Evolutionary conservation across 2,329 filamentous ascomycete genomes (phyloP).

Genomic region (Pyrenophora tritici-repentis): DNA sequence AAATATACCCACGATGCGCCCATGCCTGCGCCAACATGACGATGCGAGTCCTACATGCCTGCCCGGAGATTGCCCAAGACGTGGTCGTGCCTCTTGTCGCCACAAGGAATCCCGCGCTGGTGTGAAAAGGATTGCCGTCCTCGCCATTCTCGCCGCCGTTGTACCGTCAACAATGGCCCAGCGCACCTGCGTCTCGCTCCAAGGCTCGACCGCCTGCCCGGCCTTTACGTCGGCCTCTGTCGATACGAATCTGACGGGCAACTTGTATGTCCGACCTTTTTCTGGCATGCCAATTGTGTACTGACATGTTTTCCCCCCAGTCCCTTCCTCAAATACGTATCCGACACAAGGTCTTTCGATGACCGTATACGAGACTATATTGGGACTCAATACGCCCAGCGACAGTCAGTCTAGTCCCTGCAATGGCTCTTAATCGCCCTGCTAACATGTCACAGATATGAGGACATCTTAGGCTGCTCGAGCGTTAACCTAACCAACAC

Average conservation of each 20-base stretch:
- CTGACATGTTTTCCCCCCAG: slow-evolving; percentile 53
- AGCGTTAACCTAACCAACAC: slow-evolving; percentile 78
- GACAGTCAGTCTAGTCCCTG: slow-evolving; percentile 65
- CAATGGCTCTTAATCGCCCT: background rate
- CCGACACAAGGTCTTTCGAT: slow-evolving; percentile 78
- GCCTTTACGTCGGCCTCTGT: slow-evolving; percentile 75
- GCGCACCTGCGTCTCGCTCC: slow-evolving; percentile 67
- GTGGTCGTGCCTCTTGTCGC: slow-evolving; percentile 19
- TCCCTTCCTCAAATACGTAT: slow-evolving; percentile 84
- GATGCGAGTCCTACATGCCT: slow-evolving; percentile 12
- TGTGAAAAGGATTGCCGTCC: slow-evolving; percentile 24
- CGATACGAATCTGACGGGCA: slow-evolving; percentile 65
- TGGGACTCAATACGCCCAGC: slow-evolving; percentile 71
- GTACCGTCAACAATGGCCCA: slow-evolving; percentile 46
- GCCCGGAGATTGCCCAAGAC: slow-evolving; percentile 15
- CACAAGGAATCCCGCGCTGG: slow-evolving; percentile 27
- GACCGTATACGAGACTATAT: slow-evolving; percentile 73
- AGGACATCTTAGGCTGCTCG: slow-evolving; percentile 78
- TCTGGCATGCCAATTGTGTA: background rate
- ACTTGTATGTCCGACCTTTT: slow-evolving; percentile 61
- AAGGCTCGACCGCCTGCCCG: slow-evolving; percentile 70
- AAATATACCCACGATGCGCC: slow-evolving; percentile 24
- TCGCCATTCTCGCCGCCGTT: slow-evolving; percentile 37
- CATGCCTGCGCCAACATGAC: slow-evolving; percentile 17
- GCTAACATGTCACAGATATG: slow-evolving; percentile 67